Base-by-base conservation (phyloP, 179 eudicot species). In the Gypsophila paniculata region DNA sequence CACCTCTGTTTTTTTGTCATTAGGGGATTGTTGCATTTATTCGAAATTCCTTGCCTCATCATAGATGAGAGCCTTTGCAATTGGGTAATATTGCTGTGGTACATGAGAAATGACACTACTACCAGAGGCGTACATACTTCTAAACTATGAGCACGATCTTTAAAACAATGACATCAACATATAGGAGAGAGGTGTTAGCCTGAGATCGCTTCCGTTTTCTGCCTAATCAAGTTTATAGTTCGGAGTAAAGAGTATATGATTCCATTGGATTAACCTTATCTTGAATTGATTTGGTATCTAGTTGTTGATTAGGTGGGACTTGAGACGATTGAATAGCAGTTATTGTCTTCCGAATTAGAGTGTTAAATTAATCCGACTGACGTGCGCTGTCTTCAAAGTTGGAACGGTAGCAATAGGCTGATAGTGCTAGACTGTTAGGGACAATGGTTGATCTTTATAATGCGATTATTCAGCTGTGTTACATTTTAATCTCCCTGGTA, bases 401-500 rank as follows among this genome's bases (percentile, higher is more conserved):
- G 48, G n/a, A 17, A 34, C 23, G 39, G 67, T 18, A 44, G 54
- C 42, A 57, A 38, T 62, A 38, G 46, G 51, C 26, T 64, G 68
- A 53, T 14, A 60, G 53, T 53, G 74, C 66, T 62, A 55, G 48
- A 42, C 11, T 6, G 46, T 9, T 44, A 23, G 46, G 46, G 46
- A 49, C 52, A 42, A 29, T 7, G 39, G 44, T 63, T 63, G 42
- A 32, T 22, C 48, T 29, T 46, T 18, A 3, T 3, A 38, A 32
- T 26, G n/a, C 39, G 17, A 19, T 36, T 68, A 29, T 48, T 18
- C 29, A 18, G 49, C 49, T 63, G n/a, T 49, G 3, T 63, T 46
- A 46, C 70, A 66, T 5, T 22, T 46, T 44, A 3, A 25, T 67
- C 39, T 67, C 23, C 57, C 22, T 48, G 70, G 36, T 51, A 58